Base-by-base conservation (phyloP, 495 filamentous ascomycete genomes). In the Immersiella caudata region DNA sequence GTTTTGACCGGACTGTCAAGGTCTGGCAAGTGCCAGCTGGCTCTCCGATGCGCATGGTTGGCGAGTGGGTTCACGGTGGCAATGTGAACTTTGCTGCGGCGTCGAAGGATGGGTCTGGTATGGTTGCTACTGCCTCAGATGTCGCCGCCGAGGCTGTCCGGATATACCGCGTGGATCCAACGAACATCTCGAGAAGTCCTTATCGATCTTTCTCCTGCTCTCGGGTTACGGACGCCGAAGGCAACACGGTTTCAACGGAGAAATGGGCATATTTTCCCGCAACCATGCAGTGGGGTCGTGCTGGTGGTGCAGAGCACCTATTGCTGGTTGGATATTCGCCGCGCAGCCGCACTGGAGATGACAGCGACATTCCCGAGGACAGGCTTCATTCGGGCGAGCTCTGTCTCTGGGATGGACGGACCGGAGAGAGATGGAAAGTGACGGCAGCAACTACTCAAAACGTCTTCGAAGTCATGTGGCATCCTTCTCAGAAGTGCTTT, bases 401-500 rank as follows among this genome's bases (percentile, higher is more conserved):
- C 16, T 90, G 87, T 60, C 68, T 93, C 0, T 97, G 90, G 90
- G 83, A 89, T 66, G 82, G 89, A 0, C 66, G 79, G 18, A 83
- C 85, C 52, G 79, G 81, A 3, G 76, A 78, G 9, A 68, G 85
- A 51, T 73, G 81, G 68, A 73, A 74, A 54, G 72, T 89, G 24
- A 82, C 76, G 70, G 75, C 79, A 6, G 81, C 77, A 1, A 85
- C 84, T 7, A 86, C 87, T 0, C 87, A 90, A 46, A 93, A 92
- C 68, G 86, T 93, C 0, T 95, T 95, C 71, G 91, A 95, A 67
- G 83, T 91, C 14, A 84, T 87, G 8, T 97, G 92, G 90, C 90
- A 94, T 73, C 90, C 91, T 0, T 75, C 70, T 3, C 75, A 88
- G 65, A 76, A 79, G 6, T 76, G 77, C 49, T 90, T 91, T 77